A percentile compares a stretch with the other conserved stretches of the same genome.
These are phyloP conservation scores for Cladorrhinum samala DNA, from an alignment of 495 filamentous ascomycete species.

Conservation along the genomic window DNA sequence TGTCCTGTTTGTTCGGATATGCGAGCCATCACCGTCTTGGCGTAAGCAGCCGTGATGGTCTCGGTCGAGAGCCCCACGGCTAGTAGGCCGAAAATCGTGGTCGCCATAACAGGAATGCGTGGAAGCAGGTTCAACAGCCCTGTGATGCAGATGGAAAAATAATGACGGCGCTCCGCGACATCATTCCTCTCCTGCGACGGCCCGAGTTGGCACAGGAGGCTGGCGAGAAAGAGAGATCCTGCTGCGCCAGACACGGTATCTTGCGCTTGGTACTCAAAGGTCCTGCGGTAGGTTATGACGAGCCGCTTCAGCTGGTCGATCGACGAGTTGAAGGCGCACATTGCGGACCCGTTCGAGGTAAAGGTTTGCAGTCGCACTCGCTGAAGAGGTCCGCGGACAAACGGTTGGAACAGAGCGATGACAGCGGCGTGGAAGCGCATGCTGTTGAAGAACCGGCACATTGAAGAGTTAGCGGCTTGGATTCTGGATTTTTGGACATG, in stretches of 20 bases:
- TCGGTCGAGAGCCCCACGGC: not conserved
- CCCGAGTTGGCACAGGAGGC: not conserved
- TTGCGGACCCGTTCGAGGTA: not conserved
- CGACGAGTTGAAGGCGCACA: not conserved
- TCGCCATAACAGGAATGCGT: not conserved
- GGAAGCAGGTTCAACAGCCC: not conserved
- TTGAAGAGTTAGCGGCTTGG: not conserved
- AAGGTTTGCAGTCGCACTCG: not conserved
- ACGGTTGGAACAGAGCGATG: not conserved
- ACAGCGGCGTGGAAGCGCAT: not conserved
- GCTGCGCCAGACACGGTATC: not conserved
- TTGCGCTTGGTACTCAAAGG: not conserved
- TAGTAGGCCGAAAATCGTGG: not conserved
- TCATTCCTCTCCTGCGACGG: not conserved
- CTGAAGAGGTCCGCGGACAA: not conserved
- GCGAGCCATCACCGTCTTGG: not conserved
- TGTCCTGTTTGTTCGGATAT: not conserved
- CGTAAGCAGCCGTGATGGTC: not conserved
- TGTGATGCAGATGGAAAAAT: not conserved
- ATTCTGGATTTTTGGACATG: not conserved
- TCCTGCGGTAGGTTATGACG: not conserved
- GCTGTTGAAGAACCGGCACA: not conserved
- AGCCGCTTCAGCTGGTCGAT: not conserved
- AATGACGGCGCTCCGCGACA: not conserved
- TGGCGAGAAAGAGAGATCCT: not conserved